A percentile compares a stretch with the other conserved stretches of the same genome.
phyloP scores from a whole-genome alignment of 2,329 filamentous ascomycete species.

The Cryphonectria carpinicola region DNA sequence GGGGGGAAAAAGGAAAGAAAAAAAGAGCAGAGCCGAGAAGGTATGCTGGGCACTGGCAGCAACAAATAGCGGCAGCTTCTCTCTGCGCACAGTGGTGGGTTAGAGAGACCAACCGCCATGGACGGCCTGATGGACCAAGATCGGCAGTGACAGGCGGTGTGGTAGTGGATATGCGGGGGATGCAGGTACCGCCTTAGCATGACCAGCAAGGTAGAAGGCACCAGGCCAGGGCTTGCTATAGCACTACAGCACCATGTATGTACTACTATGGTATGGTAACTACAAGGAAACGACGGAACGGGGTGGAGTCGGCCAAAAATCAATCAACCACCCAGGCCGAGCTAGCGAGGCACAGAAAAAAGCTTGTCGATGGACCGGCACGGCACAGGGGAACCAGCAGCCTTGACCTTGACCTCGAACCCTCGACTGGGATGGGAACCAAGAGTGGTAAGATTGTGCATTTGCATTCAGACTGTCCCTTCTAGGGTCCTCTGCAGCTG shows the following conservation, averaged over 20 bases:
- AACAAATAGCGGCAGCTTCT: constrained; percentile 28
- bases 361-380: constrained; percentile 20
- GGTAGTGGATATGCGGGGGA: not conserved
- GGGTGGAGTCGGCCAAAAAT: constrained; percentile 7
- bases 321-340: constrained; percentile 12
- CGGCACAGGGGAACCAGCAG: not conserved
- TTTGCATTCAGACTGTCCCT: not conserved
- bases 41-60: constrained; percentile 21
- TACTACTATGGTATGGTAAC: not conserved
- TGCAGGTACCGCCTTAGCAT: constrained; percentile 12
- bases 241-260: not conserved
- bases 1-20: not conserved
- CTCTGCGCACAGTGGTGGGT: constrained; percentile 5
- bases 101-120: constrained; percentile 1
- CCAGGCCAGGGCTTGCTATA: not conserved
- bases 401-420: constrained; percentile 3
- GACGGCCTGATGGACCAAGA: constrained; percentile 6
- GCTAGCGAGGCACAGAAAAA: constrained; percentile 23
- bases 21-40: constrained; percentile 9
- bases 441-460: not conserved
- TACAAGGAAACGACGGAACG: constrained; percentile 1
- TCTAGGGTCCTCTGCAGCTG: not conserved
- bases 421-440: not conserved
- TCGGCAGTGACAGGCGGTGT: constrained; percentile 21
- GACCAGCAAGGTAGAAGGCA: not conserved